Evolutionary conservation across 2,329 filamentous ascomycete genomes (phyloP).

Genomic region (Epichloe amarillans): DNA sequence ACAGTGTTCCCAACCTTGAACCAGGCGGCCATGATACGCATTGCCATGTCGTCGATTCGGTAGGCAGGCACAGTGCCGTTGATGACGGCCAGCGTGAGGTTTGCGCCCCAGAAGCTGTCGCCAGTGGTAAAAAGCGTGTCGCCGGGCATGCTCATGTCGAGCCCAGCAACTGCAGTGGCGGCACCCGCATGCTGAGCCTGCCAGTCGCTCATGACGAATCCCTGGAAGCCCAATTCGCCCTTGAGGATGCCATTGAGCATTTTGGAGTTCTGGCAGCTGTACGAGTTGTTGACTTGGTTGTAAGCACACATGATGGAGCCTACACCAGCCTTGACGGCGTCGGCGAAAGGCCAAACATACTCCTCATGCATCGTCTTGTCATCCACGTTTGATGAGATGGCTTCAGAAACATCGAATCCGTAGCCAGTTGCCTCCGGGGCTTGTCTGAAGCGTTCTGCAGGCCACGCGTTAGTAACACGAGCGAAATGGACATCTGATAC

Average conservation of each 20-base stretch:
- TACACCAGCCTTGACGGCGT: constrained; percentile 55
- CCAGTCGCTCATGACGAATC: constrained; percentile 75
- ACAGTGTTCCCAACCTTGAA: constrained; percentile 51
- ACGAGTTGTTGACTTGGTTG: constrained; percentile 70
- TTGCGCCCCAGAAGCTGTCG: constrained; percentile 67
- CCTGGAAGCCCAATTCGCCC: constrained; percentile 67
- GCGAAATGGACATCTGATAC: neutral
- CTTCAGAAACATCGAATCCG: constrained; percentile 49
- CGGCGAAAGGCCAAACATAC: constrained; percentile 67
- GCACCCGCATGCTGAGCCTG: constrained; percentile 59
- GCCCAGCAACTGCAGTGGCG: constrained; percentile 52
- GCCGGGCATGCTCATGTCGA: constrained; percentile 84
- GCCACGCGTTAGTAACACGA: neutral
- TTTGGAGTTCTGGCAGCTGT: constrained; percentile 67
- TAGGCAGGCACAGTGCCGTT: constrained; percentile 84
- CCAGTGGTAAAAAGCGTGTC: constrained; percentile 67
- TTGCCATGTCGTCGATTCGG: constrained; percentile 83
- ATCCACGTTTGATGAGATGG: constrained; percentile 48
- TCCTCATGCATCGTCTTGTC: constrained; percentile 65
- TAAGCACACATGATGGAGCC: constrained; percentile 55
- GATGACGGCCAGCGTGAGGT: constrained; percentile 73
- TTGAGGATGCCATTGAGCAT: constrained; percentile 65
- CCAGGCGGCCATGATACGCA: constrained; percentile 62
- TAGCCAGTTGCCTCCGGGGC: constrained; percentile 35
- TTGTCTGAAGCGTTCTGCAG: constrained; percentile 56